phyloP scores from a whole-genome alignment of 768 basidiomycete species.

The Lactarius vividus region DNA sequence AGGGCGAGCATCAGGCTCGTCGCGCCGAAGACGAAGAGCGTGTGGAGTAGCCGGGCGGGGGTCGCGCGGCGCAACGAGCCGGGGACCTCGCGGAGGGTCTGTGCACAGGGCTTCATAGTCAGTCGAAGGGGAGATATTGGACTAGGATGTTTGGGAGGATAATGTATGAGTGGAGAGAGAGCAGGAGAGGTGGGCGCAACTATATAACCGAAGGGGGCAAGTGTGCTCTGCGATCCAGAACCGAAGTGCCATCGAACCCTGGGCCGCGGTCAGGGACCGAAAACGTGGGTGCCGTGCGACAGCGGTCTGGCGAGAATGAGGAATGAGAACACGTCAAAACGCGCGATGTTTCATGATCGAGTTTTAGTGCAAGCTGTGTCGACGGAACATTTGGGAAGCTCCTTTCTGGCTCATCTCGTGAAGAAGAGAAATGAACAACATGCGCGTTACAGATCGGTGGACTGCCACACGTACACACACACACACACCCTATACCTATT shows the following conservation, averaged over 20 bases:
- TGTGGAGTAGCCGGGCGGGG: constrained; percentile 6
- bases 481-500: constrained; percentile 19
- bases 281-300: constrained; percentile 24
- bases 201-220: constrained; percentile 16
- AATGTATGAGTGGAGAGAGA: not conserved
- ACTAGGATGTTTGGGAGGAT: not conserved
- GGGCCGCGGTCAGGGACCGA: constrained; percentile 5
- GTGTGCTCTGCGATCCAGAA: not conserved
- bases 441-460: constrained; percentile 24
- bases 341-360: constrained; percentile 22
- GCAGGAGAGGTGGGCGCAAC: constrained; percentile 9
- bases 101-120: constrained; percentile 10
- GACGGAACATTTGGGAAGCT: constrained; percentile 13
- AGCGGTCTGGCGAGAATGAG: constrained; percentile 20
- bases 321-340: constrained; percentile 22
- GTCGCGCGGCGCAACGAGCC: not conserved
- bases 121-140: not conserved
- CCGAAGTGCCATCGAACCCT: not conserved
- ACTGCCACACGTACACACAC: constrained; percentile 22
- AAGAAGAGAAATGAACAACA: constrained; percentile 24
- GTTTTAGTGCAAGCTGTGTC: constrained; percentile 21
- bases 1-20: constrained; percentile 11
- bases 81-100: not conserved
- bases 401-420: constrained; percentile 18
- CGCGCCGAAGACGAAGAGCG: constrained; percentile 11